These are phyloP conservation scores for Citrus mangshanensis DNA, from an alignment of 345 rosid species.

Conservation along the genomic window DNA sequence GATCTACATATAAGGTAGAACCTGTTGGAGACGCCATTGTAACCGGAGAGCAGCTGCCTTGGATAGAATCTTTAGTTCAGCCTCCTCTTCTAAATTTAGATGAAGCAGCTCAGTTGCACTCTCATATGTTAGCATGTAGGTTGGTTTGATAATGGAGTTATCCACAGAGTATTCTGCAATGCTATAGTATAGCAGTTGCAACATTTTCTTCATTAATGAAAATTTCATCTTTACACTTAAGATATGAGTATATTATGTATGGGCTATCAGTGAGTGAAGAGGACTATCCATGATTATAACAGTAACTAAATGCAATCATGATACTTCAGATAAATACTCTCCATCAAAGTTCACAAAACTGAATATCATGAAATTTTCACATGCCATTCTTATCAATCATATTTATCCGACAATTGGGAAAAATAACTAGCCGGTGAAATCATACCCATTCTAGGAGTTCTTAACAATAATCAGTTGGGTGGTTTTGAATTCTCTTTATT, in stretches of 20 bases:
- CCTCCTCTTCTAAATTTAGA: slow-evolving; percentile 85
- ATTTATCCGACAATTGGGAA: background rate
- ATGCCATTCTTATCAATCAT: background rate
- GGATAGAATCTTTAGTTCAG: slow-evolving; percentile 67
- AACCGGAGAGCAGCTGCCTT: slow-evolving; percentile 76
- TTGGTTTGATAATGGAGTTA: slow-evolving; percentile 78
- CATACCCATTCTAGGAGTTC: background rate
- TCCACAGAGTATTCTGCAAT: slow-evolving; percentile 82
- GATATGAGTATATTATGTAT: background rate
- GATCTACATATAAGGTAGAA: slow-evolving; percentile 21
- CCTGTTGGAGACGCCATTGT: slow-evolving; percentile 89
- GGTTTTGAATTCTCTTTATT: background rate
- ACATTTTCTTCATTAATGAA: slow-evolving; percentile 15
- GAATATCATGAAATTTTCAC: background rate
- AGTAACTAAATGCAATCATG: background rate
- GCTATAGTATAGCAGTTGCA: slow-evolving; percentile 35
- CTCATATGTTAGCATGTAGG: slow-evolving; percentile 96
- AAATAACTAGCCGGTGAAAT: background rate
- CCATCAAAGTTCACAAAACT: background rate
- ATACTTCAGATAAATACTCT: background rate
- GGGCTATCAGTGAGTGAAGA: background rate
- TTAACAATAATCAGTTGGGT: slow-evolving; percentile 1
- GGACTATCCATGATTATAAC: background rate
- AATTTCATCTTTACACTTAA: background rate
- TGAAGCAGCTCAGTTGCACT: slow-evolving; percentile 92